A percentile compares a stretch with the other conserved stretches of the same genome.
These are phyloP conservation scores for Talaromyces piceae DNA, from an alignment of 2,329 filamentous ascomycete genomes.

Conservation along the genomic window DNA sequence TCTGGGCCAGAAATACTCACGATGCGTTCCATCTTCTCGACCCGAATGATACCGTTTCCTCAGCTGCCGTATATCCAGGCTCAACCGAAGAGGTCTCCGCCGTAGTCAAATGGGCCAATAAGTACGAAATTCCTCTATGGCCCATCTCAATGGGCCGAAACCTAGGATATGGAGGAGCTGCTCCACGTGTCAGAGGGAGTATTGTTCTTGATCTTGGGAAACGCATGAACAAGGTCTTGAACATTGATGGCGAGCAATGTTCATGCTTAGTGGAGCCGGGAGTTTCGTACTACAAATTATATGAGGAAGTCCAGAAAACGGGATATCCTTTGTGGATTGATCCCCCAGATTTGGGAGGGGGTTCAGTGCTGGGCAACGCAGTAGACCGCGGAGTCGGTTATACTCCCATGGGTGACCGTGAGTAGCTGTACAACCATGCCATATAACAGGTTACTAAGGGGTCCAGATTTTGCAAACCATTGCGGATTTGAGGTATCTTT, in stretches of 20 bases:
- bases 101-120: constrained; percentile 26
- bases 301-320: constrained; percentile 33
- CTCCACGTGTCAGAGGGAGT: constrained; percentile 37
- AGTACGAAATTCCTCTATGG: constrained; percentile 25
- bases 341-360: constrained; percentile 44
- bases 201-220: constrained; percentile 37
- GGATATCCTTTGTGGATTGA: constrained; percentile 41
- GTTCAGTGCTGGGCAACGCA: constrained; percentile 44
- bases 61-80: constrained; percentile 39
- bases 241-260: constrained; percentile 25
- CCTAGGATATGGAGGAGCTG: constrained; percentile 44
- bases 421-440: neutral
- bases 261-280: constrained; percentile 34
- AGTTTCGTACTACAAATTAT: constrained; percentile 41
- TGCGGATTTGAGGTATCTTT: neutral
- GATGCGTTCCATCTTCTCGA: constrained; percentile 38
- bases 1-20: constrained; percentile 29
- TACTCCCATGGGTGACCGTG: constrained; percentile 23
- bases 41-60: constrained; percentile 38
- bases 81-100: constrained; percentile 26
- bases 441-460: neutral
- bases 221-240: constrained; percentile 26
- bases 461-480: constrained; percentile 30
- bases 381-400: constrained; percentile 41
- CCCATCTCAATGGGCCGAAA: constrained; percentile 37